Evolutionary conservation across 345 rosid genomes (phyloP), one percentile per base, ranked within the genome.

Genomic region (Trapa bicornis): DNA sequence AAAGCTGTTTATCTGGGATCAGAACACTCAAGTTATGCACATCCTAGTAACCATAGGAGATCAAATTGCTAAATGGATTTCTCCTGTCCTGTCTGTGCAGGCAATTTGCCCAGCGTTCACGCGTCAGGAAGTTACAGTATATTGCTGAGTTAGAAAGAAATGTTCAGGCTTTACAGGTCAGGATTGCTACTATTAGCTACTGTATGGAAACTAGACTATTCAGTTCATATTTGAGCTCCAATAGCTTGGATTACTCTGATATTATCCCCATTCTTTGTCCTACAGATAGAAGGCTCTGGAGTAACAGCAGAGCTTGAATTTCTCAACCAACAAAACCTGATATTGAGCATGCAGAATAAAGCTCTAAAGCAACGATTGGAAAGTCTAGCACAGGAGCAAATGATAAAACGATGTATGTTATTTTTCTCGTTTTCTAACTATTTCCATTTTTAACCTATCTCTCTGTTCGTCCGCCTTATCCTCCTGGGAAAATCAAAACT

Each of bases 51-150:
- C 48, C 11, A 45, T 45, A 6, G 48, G 10, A 45, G 48, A 45
- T 6, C 48, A 45, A 45, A 33, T 58, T 33, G 14, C 38, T 32
- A 33, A 32, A 11, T 11, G 5, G 15, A 2, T 7, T 58, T 29
- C 43, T 32, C 52, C 0, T 32, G 61, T n/a, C 63, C 61, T 38
- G 16, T 67, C 68, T 72, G 9, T 80, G 74, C 79, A 95, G 97
- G 87, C 99, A 91, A 88, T 95, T 89, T 67, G 99, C 99, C 69
- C 99, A 91, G 69, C 90, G 99, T 39, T 95, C 99, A 63, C 77
- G 97, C 68, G 97, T 91, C 38, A 87, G 99, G 36, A 95, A 95
- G 79, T 96, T 95, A 71, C 99, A 95, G 80, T 91, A 91, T 80
- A 95, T 95, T 76, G 90, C 99, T 79, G 99, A 95, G 80, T 78